Evolutionary conservation across 148 eudicot species (phyloP).

Genomic region (Drosera capensis): DNA sequence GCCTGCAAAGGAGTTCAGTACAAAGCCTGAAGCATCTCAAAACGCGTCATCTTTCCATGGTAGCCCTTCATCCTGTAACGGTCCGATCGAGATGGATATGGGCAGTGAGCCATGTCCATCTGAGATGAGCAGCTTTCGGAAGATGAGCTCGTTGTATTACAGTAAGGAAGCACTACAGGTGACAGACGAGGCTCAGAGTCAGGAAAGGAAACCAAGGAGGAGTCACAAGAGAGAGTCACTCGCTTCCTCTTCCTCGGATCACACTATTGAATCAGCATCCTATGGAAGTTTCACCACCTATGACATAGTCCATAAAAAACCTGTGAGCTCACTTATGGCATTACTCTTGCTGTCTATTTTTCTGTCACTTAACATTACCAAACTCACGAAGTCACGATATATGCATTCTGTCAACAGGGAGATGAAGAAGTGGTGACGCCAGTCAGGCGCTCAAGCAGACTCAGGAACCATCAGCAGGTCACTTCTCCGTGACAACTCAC

Average conservation of each 20-base stretch:
- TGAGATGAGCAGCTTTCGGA: slow-evolving; percentile 60
- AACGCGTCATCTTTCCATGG: slow-evolving; percentile 5
- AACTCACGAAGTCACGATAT: not conserved
- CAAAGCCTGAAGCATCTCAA: not conserved
- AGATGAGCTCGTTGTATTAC: slow-evolving; percentile 22
- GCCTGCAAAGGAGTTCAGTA: slow-evolving; percentile 1
- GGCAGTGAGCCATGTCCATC: slow-evolving; percentile 43
- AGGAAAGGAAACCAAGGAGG: slow-evolving; percentile 28
- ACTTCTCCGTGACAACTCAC: slow-evolving; percentile 26
- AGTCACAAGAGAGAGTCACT: slow-evolving; percentile 57
- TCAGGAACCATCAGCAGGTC: slow-evolving; percentile 54
- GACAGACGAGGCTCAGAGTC: slow-evolving; percentile 41
- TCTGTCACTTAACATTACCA: not conserved
- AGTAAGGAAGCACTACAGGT: slow-evolving; percentile 19
- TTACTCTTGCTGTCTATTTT: not conserved
- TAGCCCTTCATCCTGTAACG: slow-evolving; percentile 10
- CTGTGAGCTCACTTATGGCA: slow-evolving; percentile 25
- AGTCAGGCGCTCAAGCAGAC: slow-evolving; percentile 86
- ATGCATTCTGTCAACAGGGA: slow-evolving; percentile 21
- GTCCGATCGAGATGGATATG: slow-evolving; percentile 35
- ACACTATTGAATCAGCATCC: slow-evolving; percentile 38
- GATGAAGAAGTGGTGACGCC: slow-evolving; percentile 80
- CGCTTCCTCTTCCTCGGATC: slow-evolving; percentile 65
- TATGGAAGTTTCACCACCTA: slow-evolving; percentile 95
- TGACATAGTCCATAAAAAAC: slow-evolving; percentile 40